Evolutionary conservation across 176 grass and related monocot species (phyloP), one percentile per base, ranked within the genome.

Genomic region (Avena atlantica): DNA sequence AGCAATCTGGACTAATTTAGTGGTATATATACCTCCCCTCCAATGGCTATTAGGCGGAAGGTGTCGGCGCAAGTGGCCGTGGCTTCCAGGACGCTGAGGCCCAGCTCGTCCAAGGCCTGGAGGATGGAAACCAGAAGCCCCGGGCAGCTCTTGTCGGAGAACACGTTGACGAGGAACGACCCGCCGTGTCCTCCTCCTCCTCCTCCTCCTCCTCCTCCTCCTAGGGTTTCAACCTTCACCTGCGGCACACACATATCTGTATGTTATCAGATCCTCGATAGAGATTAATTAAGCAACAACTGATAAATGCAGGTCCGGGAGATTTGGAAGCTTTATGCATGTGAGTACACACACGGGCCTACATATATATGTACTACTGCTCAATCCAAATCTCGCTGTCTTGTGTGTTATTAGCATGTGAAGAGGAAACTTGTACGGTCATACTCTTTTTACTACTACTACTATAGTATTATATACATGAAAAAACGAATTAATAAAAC

Each of bases 141-240:
- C 11, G 94, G 91, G 82, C 91, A 94, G 60, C 87, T 99, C 89
- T 93, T 97, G 78, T 87, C 83, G 1, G 91, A 93, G 53, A 94
- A 86, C 55, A 97, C 92, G 85, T 91, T 95, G 87, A 99, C 85
- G 83, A 99, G 78, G 91, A 99, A 97, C 48, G 73, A 53, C 48
- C 48, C 31, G 40, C 97, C 92, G n/a, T 79, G 84, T 6, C 6
- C 6, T 42, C 40, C 37, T 40, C 37, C 37, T 31, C 29, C 29
- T 29, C 29, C 29, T 29, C 29, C 29, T 31, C 25, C 27, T 6
- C 6, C 6, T 42, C 40, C 40, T 42, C 40, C 40, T 68, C 81
- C 89, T 90, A 99, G 89, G 74, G 87, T 92, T 92, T 99, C 92
- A 59, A 99, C 94, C 12, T 81, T 97, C 83, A 99, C 97, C 97